phyloP scores from a whole-genome alignment of 148 eudicot genomes.

The Amaranthus cruentus region DNA sequence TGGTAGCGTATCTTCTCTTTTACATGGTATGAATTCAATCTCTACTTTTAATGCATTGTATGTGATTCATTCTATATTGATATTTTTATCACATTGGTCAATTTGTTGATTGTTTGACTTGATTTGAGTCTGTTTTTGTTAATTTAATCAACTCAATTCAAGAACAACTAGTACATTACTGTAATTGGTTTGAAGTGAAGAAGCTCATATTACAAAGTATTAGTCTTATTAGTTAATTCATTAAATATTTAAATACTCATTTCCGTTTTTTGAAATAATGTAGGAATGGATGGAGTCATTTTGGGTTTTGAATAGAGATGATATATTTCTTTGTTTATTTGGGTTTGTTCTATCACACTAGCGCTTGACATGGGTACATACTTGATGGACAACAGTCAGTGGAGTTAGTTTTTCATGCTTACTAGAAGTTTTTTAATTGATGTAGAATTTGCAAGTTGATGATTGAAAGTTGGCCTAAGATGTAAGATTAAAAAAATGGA shows the following conservation, averaged over 20 bases:
- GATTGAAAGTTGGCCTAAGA: conserved; percentile 25
- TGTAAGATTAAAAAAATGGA: too few species aligned
- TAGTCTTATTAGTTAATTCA: too few species aligned
- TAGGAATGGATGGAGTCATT: too few species aligned
- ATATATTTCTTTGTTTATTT: neutral
- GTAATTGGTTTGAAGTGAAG: too few species aligned
- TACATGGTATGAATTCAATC: conserved; percentile 31
- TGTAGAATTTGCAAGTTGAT: conserved; percentile 13
- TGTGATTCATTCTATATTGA: neutral
- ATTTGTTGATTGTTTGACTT: neutral
- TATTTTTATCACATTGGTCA: neutral
- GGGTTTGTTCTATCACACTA: conserved; percentile 21
- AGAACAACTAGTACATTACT: too few species aligned
- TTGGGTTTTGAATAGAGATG: too few species aligned
- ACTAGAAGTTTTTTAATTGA: neutral
- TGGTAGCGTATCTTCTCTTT: conserved; percentile 40
- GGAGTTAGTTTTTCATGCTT: neutral
- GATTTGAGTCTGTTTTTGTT: neutral
- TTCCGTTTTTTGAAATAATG: too few species aligned
- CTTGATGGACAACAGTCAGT: neutral
- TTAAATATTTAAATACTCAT: too few species aligned
- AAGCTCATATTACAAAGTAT: too few species aligned
- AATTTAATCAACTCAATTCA: too few species aligned
- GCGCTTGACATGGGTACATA: conserved; percentile 2
- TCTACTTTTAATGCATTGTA: neutral